A percentile compares a stretch with the other conserved stretches of the same genome.
These are phyloP conservation scores for Exophiala oligosperma DNA, from an alignment of 2,329 filamentous ascomycete species.

Conservation along the genomic window DNA sequence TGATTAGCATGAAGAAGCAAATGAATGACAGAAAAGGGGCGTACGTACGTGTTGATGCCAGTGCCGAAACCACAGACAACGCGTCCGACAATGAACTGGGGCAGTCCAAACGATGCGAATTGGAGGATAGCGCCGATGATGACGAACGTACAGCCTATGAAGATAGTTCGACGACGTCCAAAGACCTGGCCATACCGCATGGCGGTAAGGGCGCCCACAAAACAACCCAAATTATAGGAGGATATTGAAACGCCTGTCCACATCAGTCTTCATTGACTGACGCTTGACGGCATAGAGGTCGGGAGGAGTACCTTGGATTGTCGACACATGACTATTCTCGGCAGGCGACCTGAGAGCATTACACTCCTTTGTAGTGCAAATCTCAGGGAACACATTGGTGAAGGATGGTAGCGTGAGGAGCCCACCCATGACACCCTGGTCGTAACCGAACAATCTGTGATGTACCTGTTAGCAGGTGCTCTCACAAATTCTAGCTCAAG, in stretches of 20 bases:
- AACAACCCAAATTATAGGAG: conserved; percentile 48
- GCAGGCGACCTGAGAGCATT: conserved; percentile 13
- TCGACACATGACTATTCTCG: conserved; percentile 34
- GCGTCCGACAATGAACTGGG: conserved; percentile 27
- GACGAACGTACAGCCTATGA: conserved; percentile 51
- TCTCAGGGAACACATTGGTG: conserved; percentile 55
- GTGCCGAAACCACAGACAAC: conserved; percentile 32
- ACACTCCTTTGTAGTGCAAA: conserved; percentile 32
- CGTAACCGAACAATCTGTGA: conserved; percentile 32
- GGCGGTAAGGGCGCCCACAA: conserved; percentile 49
- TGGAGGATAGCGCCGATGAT: conserved; percentile 37
- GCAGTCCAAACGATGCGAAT: conserved; percentile 28
- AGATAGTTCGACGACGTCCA: conserved; percentile 53
- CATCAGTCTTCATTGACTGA: no score
- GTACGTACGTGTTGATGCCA: conserved; percentile 29
- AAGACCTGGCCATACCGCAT: conserved; percentile 53
- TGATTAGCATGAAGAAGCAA: no score
- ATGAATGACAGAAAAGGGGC: no score
- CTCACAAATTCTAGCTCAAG: no score
- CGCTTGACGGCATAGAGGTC: no score
- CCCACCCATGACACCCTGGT: conserved; percentile 74
- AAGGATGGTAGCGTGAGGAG: conserved; percentile 69
- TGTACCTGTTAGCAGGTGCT: no score
- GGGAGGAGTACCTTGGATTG: conserved; percentile 22
- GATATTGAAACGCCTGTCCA: conserved; percentile 32